phyloP scores from a whole-genome alignment of 1,284 basidiomycete species.

The Ustilago vetiveriae region DNA sequence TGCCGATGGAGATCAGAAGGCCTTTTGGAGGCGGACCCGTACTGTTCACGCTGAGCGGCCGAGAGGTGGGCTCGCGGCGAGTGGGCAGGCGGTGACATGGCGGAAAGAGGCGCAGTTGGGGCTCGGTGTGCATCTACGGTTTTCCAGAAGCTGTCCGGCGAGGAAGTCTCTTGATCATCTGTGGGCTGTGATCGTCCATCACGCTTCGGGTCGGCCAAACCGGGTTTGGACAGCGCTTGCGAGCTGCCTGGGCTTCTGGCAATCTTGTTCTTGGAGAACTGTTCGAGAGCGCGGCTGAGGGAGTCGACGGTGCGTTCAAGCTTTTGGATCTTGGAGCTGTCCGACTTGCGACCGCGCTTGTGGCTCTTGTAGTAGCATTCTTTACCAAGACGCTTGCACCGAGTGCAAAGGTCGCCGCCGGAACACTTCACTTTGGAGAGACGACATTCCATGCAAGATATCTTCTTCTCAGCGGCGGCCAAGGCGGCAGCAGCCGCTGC shows the following conservation, averaged over 20 bases:
- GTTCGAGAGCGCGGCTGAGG: slow-evolving; percentile 41
- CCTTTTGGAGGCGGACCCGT: not conserved
- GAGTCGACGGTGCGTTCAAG: slow-evolving; percentile 49
- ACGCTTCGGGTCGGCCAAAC: slow-evolving; percentile 3
- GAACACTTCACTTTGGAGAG: slow-evolving; percentile 50
- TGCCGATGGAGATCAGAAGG: slow-evolving; percentile 22
- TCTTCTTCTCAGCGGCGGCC: slow-evolving; percentile 39
- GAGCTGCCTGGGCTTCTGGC: slow-evolving; percentile 9
- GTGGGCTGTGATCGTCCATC: not conserved
- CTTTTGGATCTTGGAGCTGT: slow-evolving; percentile 51
- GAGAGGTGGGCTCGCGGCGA: slow-evolving; percentile 12
- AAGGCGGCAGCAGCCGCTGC: slow-evolving; percentile 1
- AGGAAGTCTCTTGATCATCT: slow-evolving; percentile 9
- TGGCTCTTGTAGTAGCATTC: slow-evolving; percentile 47
- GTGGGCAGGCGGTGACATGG: slow-evolving; percentile 35
- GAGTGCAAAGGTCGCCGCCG: slow-evolving; percentile 36
- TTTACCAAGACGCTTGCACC: slow-evolving; percentile 43
- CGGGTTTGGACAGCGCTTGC: slow-evolving; percentile 4
- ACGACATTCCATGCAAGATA: slow-evolving; percentile 52
- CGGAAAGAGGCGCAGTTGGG: slow-evolving; percentile 10
- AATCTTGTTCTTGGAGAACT: slow-evolving; percentile 34
- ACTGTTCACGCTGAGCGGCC: slow-evolving; percentile 6
- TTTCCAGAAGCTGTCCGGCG: slow-evolving; percentile 20
- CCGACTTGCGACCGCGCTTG: slow-evolving; percentile 52
- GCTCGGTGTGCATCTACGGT: slow-evolving; percentile 1